phyloP scores from a whole-genome alignment of 768 basidiomycete genomes.

The Pulveroboletus sp. region DNA sequence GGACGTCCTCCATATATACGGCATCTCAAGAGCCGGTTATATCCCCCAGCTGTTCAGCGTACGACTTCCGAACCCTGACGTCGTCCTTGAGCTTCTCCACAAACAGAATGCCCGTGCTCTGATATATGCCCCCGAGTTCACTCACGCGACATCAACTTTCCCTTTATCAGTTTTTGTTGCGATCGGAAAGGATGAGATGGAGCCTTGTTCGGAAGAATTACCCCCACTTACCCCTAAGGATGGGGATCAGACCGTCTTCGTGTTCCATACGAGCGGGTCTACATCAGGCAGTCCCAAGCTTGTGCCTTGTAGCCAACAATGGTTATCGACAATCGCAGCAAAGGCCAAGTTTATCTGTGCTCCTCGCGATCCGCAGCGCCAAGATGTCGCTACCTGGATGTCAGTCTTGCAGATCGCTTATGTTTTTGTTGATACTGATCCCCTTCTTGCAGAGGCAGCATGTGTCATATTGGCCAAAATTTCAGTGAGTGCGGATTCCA shows the following conservation, averaged over 20 bases:
- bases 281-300: constrained; percentile 83
- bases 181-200: constrained; percentile 38
- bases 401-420: constrained; percentile 36
- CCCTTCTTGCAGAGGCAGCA: constrained; percentile 60
- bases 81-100: constrained; percentile 66
- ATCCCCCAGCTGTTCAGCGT: constrained; percentile 76
- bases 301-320: constrained; percentile 64
- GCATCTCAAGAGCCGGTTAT: constrained; percentile 71
- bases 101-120: constrained; percentile 61
- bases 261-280: constrained; percentile 80
- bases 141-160: constrained; percentile 39
- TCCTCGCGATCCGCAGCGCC: constrained; percentile 47
- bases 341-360: constrained; percentile 54
- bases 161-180: constrained; percentile 49
- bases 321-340: constrained; percentile 57
- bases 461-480: constrained; percentile 78
- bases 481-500: constrained; percentile 51
- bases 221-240: constrained; percentile 38
- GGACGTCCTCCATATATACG: constrained; percentile 72
- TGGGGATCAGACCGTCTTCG: constrained; percentile 49
- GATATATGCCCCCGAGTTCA: constrained; percentile 59
- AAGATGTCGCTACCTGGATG: constrained; percentile 74
- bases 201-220: constrained; percentile 35
- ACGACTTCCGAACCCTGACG: constrained; percentile 66
- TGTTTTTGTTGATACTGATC: constrained; percentile 28